A percentile compares a stretch with the other conserved stretches of the same genome.
Evolutionary conservation across 495 filamentous ascomycete species (phyloP).

Genomic region (Penicillium pulvis): DNA sequence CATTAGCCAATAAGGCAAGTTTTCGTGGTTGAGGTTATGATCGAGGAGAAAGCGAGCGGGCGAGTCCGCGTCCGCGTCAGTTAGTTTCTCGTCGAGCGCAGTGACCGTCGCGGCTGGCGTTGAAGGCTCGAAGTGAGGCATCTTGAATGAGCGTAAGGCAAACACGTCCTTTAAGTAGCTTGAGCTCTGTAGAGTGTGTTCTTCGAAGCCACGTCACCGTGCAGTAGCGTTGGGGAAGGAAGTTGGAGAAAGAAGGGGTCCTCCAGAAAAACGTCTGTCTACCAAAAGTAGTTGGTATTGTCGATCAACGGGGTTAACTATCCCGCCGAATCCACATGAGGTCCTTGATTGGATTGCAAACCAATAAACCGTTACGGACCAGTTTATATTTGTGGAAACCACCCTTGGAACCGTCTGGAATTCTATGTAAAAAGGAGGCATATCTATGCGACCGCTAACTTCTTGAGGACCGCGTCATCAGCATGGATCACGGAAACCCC

Average conservation of each 20-base stretch:
- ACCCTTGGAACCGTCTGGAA: neutral
- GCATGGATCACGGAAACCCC: slow-evolving; percentile 55
- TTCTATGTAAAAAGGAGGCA: neutral
- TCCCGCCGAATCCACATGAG: slow-evolving; percentile 18
- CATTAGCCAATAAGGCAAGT: slow-evolving; percentile 75
- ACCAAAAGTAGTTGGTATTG: slow-evolving; percentile 9
- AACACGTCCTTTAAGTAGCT: neutral
- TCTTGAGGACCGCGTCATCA: slow-evolving; percentile 48
- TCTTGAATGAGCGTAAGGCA: neutral
- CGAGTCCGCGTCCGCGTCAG: slow-evolving; percentile 20
- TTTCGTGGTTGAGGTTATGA: slow-evolving; percentile 11
- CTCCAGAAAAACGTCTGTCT: slow-evolving; percentile 6
- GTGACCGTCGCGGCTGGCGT: slow-evolving; percentile 30
- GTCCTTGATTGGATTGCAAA: slow-evolving; percentile 9
- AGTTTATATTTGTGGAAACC: neutral
- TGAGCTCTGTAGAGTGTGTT: neutral
- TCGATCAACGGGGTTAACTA: slow-evolving; percentile 17
- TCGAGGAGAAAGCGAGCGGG: slow-evolving; percentile 16
- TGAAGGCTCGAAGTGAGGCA: slow-evolving; percentile 21
- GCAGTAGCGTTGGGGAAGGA: slow-evolving; percentile 15
- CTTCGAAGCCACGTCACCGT: slow-evolving; percentile 17
- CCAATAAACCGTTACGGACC: neutral
- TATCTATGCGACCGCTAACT: slow-evolving; percentile 31
- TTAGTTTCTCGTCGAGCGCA: slow-evolving; percentile 26
- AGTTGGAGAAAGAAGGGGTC: slow-evolving; percentile 8